Evolutionary conservation across 768 basidiomycete genomes (phyloP).

Genomic region (Daedaleopsis sinensis): DNA sequence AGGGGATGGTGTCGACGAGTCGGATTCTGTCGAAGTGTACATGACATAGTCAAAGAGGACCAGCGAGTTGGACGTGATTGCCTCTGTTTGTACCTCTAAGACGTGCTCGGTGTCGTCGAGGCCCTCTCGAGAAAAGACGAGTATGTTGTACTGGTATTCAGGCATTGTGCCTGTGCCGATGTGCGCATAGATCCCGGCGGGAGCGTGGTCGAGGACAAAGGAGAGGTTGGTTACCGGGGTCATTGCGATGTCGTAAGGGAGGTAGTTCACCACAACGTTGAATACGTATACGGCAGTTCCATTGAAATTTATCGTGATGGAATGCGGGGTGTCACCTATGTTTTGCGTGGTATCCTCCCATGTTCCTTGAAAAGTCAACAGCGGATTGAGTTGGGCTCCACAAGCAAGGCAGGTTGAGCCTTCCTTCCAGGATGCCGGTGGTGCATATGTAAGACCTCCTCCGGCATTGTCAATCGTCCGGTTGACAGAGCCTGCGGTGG

Average conservation of each 20-base stretch:
- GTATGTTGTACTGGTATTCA: background rate
- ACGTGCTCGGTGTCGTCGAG: background rate
- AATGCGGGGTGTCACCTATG: too few relatives aligned
- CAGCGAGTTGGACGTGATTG: background rate
- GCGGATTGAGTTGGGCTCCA: too few relatives aligned
- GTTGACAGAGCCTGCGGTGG: too few relatives aligned
- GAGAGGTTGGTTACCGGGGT: slow-evolving; percentile 14
- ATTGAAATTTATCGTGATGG: background rate
- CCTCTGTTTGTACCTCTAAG: background rate
- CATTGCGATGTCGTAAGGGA: background rate
- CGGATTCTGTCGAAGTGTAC: background rate
- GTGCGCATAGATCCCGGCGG: background rate
- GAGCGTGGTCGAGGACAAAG: slow-evolving; percentile 11
- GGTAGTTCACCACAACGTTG: background rate
- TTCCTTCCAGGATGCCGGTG: too few relatives aligned
- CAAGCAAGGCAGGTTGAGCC: too few relatives aligned
- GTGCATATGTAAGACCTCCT: too few relatives aligned
- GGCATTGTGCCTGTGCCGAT: background rate
- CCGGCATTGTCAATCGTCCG: too few relatives aligned
- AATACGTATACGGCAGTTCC: slow-evolving; percentile 12
- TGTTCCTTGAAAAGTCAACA: too few relatives aligned
- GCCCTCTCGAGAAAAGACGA: background rate
- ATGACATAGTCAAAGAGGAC: slow-evolving; percentile 5
- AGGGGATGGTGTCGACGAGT: background rate
- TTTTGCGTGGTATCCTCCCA: too few relatives aligned